These are phyloP conservation scores for Linum trigynum DNA, from an alignment of 345 rosid genomes.

Conservation along the genomic window DNA sequence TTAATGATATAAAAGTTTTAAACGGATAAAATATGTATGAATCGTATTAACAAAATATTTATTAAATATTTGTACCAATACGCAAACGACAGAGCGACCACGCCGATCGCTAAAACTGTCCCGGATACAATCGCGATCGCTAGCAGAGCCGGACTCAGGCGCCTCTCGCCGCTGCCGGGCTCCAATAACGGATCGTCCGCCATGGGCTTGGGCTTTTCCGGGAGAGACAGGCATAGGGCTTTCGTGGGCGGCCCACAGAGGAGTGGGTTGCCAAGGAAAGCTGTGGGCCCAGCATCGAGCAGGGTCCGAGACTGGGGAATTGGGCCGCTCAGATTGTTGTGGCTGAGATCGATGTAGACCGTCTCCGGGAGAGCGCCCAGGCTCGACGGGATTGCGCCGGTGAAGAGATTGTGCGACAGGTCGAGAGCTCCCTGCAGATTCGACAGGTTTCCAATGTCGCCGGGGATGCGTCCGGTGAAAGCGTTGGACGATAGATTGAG, in stretches of 20 bases:
- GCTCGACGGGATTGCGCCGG: slow-evolving; percentile 18
- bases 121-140: slow-evolving; percentile 9
- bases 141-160: neutral
- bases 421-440: slow-evolving; percentile 20
- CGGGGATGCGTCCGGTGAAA: slow-evolving; percentile 17
- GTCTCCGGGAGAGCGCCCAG: slow-evolving; percentile 15
- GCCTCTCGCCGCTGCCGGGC: neutral
- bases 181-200: neutral
- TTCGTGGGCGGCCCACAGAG: slow-evolving; percentile 24
- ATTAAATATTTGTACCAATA: slow-evolving; percentile 11
- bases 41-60: too few species aligned
- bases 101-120: slow-evolving; percentile 7
- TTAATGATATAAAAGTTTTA: too few species aligned
- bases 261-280: slow-evolving; percentile 21
- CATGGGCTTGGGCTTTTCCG: slow-evolving; percentile 1
- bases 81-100: slow-evolving; percentile 3
- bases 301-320: slow-evolving; percentile 22
- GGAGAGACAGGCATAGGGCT: slow-evolving; percentile 2
- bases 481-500: slow-evolving; percentile 17
- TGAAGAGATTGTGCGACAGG: slow-evolving; percentile 18
- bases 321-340: slow-evolving; percentile 22
- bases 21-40: too few species aligned
- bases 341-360: slow-evolving; percentile 20
- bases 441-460: slow-evolving; percentile 14
- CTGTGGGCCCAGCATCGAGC: slow-evolving; percentile 18